phyloP scores from a whole-genome alignment of 2,329 filamentous ascomycete species.

The Diaporthe citri region DNA sequence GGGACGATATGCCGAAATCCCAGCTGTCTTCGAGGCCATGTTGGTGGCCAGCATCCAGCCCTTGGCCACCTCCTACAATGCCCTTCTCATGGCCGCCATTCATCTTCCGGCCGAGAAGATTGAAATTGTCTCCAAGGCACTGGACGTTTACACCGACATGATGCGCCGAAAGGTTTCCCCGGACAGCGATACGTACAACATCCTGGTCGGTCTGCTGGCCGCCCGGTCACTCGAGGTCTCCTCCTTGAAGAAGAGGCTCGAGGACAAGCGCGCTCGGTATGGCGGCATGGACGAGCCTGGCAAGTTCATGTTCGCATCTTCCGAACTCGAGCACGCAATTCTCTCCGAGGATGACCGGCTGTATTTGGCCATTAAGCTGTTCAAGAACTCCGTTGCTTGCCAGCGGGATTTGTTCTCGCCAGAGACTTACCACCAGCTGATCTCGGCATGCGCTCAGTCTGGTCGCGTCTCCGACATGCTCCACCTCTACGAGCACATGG shows the following conservation, averaged over 20 bases:
- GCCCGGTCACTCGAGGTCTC: conserved; percentile 84
- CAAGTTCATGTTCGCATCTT: conserved; percentile 89
- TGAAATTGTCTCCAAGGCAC: conserved; percentile 88
- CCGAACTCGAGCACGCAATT: conserved; percentile 88
- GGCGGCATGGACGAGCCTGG: conserved; percentile 87
- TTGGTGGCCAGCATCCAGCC: conserved; percentile 85
- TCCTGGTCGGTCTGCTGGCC: conserved; percentile 85
- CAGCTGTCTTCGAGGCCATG: conserved; percentile 91
- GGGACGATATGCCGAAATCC: conserved; percentile 87
- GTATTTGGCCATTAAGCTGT: conserved; percentile 86
- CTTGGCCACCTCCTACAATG: conserved; percentile 90
- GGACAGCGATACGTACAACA: conserved; percentile 88
- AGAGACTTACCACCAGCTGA: conserved; percentile 86
- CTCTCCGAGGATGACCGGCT: conserved; percentile 89
- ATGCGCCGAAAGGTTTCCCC: conserved; percentile 85
- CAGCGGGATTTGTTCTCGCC: conserved; percentile 78
- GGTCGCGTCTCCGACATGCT: conserved; percentile 91
- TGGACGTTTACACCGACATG: conserved; percentile 98
- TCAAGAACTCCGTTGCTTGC: conserved; percentile 78
- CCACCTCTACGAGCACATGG: conserved; percentile 92
- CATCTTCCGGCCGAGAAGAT: conserved; percentile 82
- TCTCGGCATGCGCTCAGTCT: conserved; percentile 86
- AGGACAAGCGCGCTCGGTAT: conserved; percentile 86
- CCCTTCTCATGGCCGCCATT: conserved; percentile 86
- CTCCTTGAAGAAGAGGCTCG: conserved; percentile 77